A percentile compares a stretch with the other conserved stretches of the same genome.
Evolutionary conservation across 1,139 yeast genomes (phyloP).

Genomic region (Candida tropicalis): DNA sequence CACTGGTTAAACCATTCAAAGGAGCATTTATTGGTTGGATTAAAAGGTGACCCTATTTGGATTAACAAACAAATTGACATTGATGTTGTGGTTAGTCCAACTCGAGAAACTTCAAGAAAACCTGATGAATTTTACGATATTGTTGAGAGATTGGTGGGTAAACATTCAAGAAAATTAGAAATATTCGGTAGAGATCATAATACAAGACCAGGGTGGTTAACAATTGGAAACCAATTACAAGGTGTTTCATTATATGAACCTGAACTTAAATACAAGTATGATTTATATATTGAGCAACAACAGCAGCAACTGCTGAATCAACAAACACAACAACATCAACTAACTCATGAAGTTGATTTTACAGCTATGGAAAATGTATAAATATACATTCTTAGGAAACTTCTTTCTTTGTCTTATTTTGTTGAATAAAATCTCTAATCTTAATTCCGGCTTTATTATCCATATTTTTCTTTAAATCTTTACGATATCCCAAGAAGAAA

Average conservation of each 20-base stretch:
- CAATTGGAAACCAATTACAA: constrained; percentile 80
- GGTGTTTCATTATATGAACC: constrained; percentile 62
- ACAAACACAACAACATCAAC: constrained; percentile 4
- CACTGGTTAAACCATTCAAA: constrained; percentile 97
- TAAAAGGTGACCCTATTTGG: constrained; percentile 84
- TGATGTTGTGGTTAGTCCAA: constrained; percentile 77
- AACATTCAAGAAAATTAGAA: constrained; percentile 75
- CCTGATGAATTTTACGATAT: constrained; percentile 91
- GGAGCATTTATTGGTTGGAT: constrained; percentile 83
- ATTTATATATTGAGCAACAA: constrained; percentile 17
- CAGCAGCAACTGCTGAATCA: not conserved
- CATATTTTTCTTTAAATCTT: constrained; percentile 56
- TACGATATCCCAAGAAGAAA: constrained; percentile 64
- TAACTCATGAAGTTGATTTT: not conserved
- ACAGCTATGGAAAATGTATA: not conserved
- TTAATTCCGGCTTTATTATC: constrained; percentile 51
- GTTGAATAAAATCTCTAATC: constrained; percentile 27
- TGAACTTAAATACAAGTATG: constrained; percentile 50
- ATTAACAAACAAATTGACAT: constrained; percentile 64
- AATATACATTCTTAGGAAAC: not conserved
- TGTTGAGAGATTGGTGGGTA: constrained; percentile 81
- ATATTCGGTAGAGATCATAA: constrained; percentile 88
- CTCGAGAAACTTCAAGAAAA: constrained; percentile 86
- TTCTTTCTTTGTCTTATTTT: constrained; percentile 15
- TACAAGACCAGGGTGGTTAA: constrained; percentile 87